phyloP scores from a whole-genome alignment of 306 rosid species.

The Lotus japonicus region DNA sequence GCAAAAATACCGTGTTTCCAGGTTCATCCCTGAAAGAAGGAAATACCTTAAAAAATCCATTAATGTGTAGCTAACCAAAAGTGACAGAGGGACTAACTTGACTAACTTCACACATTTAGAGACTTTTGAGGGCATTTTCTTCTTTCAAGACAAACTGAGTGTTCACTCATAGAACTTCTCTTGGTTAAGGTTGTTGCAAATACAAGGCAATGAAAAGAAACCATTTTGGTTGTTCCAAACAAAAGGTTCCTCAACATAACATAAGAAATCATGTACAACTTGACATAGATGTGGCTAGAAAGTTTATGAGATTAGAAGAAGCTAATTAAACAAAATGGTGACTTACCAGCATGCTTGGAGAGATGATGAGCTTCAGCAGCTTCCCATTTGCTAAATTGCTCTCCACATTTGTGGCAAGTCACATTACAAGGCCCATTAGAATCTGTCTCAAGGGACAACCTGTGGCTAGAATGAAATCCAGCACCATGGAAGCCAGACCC shows the following conservation, averaged over 20 bases:
- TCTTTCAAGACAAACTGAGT: too few relatives aligned
- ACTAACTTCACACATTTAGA: too few relatives aligned
- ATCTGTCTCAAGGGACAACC: constrained; percentile 48
- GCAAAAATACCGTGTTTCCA: too few relatives aligned
- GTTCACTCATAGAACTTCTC: too few relatives aligned
- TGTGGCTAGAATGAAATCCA: constrained; percentile 46
- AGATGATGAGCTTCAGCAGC: constrained; percentile 90
- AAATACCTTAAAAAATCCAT: too few relatives aligned
- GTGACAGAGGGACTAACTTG: too few relatives aligned
- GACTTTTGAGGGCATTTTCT: too few relatives aligned
- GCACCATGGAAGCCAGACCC: constrained; percentile 31
- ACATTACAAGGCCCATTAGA: constrained; percentile 41
- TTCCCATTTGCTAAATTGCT: constrained; percentile 74
- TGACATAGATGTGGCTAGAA: background rate
- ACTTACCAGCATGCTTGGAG: constrained; percentile 92
- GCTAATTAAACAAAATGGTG: background rate
- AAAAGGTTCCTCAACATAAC: constrained; percentile 16
- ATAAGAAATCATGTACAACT: background rate
- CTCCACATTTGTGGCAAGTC: constrained; percentile 88
- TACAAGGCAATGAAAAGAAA: constrained; percentile 13
- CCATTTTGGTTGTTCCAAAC: constrained; percentile 5
- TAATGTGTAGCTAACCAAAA: too few relatives aligned
- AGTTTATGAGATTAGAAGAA: too few relatives aligned
- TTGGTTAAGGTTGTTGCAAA: background rate
- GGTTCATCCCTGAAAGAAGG: too few relatives aligned